Evolutionary conservation across 179 eudicot species (phyloP), one percentile per base, ranked within the genome.

Genomic region (Nepenthes alata): DNA sequence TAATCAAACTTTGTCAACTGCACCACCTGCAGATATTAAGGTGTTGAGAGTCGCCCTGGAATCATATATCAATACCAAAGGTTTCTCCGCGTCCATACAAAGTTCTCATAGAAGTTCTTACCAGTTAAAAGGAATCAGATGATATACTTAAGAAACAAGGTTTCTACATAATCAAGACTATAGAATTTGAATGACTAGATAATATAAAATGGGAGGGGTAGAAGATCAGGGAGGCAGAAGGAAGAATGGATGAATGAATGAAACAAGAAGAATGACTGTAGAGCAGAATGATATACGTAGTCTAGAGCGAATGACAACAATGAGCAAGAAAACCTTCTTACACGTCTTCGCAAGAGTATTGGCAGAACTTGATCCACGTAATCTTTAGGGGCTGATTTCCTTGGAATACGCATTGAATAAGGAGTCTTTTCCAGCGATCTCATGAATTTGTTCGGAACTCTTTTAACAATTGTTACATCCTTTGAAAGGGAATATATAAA

Each of bases 361-460:
- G 96, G 98, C 61, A 91, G 63, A 37, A 91, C 98, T 58, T 84
- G 80, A 66, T 91, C 95, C 59, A 84, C 53, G 66, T 91, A 91
- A 77, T 88, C 94, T 53, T 84, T 85, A 10, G 96, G 93, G 71
- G 89, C 91, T 64, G 98, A 91, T 83, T 81, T 91, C 65, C 96
- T 78, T 35, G 98, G 98, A 44, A 91, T 96, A 35, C 98, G 88
- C 96, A 89, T 91, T 14, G 95, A 84, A 65, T 91, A 91, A 12
- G 96, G 98, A 48, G 95, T 96, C 70, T 86, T 91, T 44, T 88
- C 91, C 95, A 91, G 83, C 51, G 95, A 82, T 69, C 91, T 83
- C 96, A 86, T 91, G 63, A 86, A 78, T 81, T 83, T 86, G 53
- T 91, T 84, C 2, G 98, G 96, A 12, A 89, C 89, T 72, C 95